phyloP scores from a whole-genome alignment of 75 land plant species.

The Selaginella tamariscina region DNA sequence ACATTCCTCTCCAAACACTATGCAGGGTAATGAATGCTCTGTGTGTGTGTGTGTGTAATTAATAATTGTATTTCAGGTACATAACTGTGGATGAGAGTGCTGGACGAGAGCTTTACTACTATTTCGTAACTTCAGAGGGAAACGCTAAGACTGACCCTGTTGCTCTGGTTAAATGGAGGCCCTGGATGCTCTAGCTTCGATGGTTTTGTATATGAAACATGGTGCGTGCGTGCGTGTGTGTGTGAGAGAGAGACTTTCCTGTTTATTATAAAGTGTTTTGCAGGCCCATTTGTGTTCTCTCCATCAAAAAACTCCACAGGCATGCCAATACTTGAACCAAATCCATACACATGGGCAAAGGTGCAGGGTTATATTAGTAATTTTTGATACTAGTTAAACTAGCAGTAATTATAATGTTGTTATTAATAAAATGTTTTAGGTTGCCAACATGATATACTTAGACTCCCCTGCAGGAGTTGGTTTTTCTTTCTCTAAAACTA shows the following conservation, averaged over 20 bases:
- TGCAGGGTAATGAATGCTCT: slow-evolving; percentile 69
- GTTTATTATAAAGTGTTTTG: not conserved
- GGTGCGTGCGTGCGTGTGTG: not conserved
- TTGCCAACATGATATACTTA: not conserved
- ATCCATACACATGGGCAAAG: slow-evolving; percentile 2
- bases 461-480: not conserved
- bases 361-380: not conserved
- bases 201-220: slow-evolving; percentile 2
- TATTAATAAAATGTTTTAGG: not conserved
- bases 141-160: not conserved
- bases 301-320: no score
- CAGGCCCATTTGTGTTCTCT: not conserved
- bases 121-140: slow-evolving; percentile 35
- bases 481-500: not conserved
- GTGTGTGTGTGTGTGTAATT: no score
- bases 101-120: slow-evolving; percentile 59
- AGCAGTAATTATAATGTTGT: not conserved
- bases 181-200: slow-evolving; percentile 1
- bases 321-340: not conserved
- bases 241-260: not conserved
- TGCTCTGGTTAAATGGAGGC: not conserved
- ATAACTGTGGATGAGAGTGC: slow-evolving; percentile 41
- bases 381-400: not conserved
- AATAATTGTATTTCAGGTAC: no score
- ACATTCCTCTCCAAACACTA: slow-evolving; percentile 59